Evolutionary conservation across 1,284 basidiomycete genomes (phyloP).

Genomic region (Termitomyces sp.): DNA sequence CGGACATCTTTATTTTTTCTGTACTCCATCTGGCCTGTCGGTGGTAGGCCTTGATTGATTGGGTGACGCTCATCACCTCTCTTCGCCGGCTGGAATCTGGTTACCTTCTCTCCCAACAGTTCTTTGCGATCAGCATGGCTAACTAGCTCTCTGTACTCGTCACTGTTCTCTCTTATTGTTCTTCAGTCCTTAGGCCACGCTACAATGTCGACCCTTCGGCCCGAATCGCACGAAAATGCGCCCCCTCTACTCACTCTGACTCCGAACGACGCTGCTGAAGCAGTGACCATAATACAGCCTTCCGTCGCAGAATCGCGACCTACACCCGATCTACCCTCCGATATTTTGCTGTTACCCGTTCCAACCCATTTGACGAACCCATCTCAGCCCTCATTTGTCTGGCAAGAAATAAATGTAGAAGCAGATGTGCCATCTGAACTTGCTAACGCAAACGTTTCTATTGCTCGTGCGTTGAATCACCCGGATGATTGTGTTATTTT

Average conservation of each 20-base stretch:
- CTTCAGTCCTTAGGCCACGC: conserved; percentile 5
- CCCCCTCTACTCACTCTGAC: conserved; percentile 15
- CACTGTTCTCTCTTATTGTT: conserved; percentile 3
- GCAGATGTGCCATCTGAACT: conserved; percentile 31
- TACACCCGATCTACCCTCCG: conserved; percentile 10
- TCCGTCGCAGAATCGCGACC: conserved; percentile 7
- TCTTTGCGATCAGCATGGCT: conserved; percentile 19
- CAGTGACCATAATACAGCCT: conserved; percentile 19
- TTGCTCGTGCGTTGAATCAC: conserved; percentile 49
- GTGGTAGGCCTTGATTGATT: conserved; percentile 3
- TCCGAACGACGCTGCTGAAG: conserved; percentile 21
- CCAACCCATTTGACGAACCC: conserved; percentile 30
- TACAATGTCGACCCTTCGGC: conserved; percentile 14
- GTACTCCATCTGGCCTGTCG: background rate
- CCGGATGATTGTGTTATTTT: conserved; percentile 8
- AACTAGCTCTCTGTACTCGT: conserved; percentile 16
- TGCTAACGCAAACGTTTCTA: conserved; percentile 51
- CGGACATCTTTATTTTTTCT: conserved; percentile 6
- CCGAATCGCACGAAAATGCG: conserved; percentile 23
- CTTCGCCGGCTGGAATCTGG: conserved; percentile 17
- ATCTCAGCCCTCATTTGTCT: conserved; percentile 40
- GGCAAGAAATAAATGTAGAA: conserved; percentile 31
- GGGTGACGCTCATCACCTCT: conserved; percentile 8
- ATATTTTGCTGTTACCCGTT: conserved; percentile 40
- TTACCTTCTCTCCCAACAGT: conserved; percentile 14